Percentiles rank a stretch among this genome's conserved stretches.
phyloP scores from a whole-genome alignment of 2,329 filamentous ascomycete genomes.

The Dothideomycetidae sp. region DNA sequence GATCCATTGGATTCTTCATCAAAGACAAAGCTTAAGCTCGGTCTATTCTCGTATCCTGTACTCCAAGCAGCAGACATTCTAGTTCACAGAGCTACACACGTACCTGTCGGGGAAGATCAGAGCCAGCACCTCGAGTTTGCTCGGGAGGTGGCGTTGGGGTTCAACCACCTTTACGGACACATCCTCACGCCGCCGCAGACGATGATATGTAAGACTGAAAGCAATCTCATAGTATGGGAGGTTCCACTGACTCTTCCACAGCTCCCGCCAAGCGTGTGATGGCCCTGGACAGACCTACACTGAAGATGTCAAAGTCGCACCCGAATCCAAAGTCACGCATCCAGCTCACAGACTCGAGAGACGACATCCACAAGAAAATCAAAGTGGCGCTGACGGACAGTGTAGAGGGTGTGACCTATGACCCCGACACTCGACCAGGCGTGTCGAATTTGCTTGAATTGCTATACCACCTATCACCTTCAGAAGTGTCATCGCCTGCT shows the following conservation, averaged over 20 bases:
- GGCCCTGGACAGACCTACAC: constrained; percentile 62
- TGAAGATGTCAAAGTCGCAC: constrained; percentile 94
- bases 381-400: constrained; percentile 65
- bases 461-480: constrained; percentile 50
- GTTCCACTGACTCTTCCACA: constrained; percentile 22
- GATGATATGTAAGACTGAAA: constrained; percentile 51
- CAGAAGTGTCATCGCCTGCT: constrained; percentile 25
- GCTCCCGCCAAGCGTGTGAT: constrained; percentile 75
- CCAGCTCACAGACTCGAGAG: constrained; percentile 57
- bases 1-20: constrained; percentile 40
- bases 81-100: constrained; percentile 77
- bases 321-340: constrained; percentile 60
- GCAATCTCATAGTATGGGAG: no score
- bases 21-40: constrained; percentile 56
- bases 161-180: constrained; percentile 59
- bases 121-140: constrained; percentile 87
- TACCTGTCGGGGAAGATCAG: constrained; percentile 95
- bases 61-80: constrained; percentile 90
- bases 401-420: constrained; percentile 52
- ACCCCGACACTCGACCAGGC: constrained; percentile 55
- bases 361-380: constrained; percentile 55
- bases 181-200: constrained; percentile 55
- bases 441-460: constrained; percentile 80
- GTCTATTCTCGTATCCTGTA: constrained; percentile 90
- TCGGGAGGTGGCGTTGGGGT: constrained; percentile 69